Conservation (phyloP, 495 filamentous ascomycete species). For the Sphaerosporella brunnea region DNA sequence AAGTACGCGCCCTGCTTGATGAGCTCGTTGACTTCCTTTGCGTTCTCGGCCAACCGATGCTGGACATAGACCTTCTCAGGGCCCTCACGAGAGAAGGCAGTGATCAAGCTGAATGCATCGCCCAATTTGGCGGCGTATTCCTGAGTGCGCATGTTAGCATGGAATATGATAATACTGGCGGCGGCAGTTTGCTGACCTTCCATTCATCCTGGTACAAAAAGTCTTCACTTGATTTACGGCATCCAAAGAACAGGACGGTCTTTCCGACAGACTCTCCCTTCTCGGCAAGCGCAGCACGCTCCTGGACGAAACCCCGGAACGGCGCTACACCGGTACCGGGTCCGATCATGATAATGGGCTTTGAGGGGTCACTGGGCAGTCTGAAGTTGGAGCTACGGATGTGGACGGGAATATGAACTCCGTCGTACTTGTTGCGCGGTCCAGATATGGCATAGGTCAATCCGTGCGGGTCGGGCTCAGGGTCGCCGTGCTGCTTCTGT, state of each 20-base stretch:
- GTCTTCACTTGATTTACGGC: constrained; percentile 67
- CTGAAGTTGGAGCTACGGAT: constrained; percentile 99
- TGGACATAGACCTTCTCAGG: constrained; percentile 91
- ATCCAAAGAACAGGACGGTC: constrained; percentile 88
- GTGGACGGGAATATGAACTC: constrained; percentile 88
- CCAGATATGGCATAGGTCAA: constrained; percentile 77
- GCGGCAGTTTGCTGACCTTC: constrained; percentile 60
- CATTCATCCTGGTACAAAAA: constrained; percentile 86
- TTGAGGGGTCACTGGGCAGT: constrained; percentile 82
- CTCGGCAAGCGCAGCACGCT: constrained; percentile 64
- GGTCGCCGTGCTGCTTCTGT: constrained; percentile 88
- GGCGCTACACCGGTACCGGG: constrained; percentile 95
- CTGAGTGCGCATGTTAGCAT: constrained; percentile 32
- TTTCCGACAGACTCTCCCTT: constrained; percentile 73
- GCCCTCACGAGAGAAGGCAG: constrained; percentile 79
- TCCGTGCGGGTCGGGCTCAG: constrained; percentile 68
- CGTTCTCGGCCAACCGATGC: constrained; percentile 68
- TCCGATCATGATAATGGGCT: constrained; percentile 88
- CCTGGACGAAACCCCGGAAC: constrained; percentile 88
- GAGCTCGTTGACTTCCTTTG: constrained; percentile 71
- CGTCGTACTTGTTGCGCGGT: constrained; percentile 91
- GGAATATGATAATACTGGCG: constrained; percentile 8
- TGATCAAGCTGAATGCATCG: constrained; percentile 70
- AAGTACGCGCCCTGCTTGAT: constrained; percentile 80
- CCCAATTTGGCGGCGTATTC: constrained; percentile 65